Percentiles rank a stretch among this genome's conserved stretches.
These are phyloP conservation scores for Penicillium expansum DNA, from an alignment of 2,329 filamentous ascomycete species.

Conservation along the genomic window DNA sequence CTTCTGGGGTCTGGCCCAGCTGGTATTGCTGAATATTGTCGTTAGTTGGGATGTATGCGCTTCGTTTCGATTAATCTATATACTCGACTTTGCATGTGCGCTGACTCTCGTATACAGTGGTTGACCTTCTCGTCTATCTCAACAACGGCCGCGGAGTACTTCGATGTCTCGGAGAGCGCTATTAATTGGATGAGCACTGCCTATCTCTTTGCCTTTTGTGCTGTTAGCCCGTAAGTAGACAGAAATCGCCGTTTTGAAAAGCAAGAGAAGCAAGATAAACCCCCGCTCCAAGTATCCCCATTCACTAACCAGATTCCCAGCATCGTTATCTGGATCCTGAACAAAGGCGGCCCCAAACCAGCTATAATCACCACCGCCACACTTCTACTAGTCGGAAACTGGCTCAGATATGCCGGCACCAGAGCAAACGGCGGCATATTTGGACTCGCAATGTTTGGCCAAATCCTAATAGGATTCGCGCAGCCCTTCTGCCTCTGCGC, in stretches of 20 bases:
- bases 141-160: conserved; percentile 70
- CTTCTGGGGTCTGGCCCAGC: conserved; percentile 81
- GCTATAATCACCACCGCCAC: conserved; percentile 71
- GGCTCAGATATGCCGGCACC: conserved; percentile 80
- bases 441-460: conserved; percentile 80
- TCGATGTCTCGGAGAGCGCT: conserved; percentile 66
- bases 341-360: conserved; percentile 70
- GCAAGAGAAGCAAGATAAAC: background rate
- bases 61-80: background rate
- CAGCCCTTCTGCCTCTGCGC: conserved; percentile 91
- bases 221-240: conserved; percentile 60
- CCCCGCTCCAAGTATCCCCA: background rate
- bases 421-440: conserved; percentile 61
- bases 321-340: conserved; percentile 72
- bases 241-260: background rate
- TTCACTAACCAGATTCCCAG: conserved; percentile 19
- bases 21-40: conserved; percentile 86
- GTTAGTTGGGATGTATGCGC: conserved; percentile 87
- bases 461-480: conserved; percentile 82
- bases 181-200: conserved; percentile 93
- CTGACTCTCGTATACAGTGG: conserved; percentile 58
- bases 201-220: conserved; percentile 81
- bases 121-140: conserved; percentile 86
- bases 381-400: conserved; percentile 79
- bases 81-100: background rate